Base-by-base conservation (phyloP, 768 basidiomycete species). In the Trametes maxima region DNA sequence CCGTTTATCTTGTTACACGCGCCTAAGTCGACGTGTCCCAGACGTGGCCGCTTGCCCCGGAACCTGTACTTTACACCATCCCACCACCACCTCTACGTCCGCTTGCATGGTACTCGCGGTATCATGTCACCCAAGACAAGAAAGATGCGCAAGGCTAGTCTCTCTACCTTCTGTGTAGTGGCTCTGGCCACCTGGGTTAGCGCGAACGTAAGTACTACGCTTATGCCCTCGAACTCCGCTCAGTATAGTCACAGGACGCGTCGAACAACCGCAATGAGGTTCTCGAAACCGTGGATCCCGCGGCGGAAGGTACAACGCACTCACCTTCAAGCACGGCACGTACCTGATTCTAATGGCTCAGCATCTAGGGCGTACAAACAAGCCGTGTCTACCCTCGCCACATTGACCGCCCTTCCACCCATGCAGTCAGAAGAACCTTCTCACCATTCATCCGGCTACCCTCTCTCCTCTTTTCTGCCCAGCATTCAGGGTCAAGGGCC, bases 401-500 rank as follows among this genome's bases (percentile, higher is more conserved):
- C 85, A 28, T 74, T 93, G 54, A 87, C 83, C n/a, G 77, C 85
- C 7, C 77, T 84, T 59, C 82, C 86, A 16, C 78, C 82, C 37
- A 77, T 80, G 43, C 80, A 84, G 57, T 78, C 82, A 21, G 82
- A 84, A 46, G 85, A 88, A 51, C 78, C 84, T 2, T 76, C 69
- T 5, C 75, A 81, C 21, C 75, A 80, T 14, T 78, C 77, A 11
- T 75, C 78, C 24, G 78, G 76, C 60, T 87, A 86, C 14, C 74
- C 90, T 37, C 73, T 92, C 17, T 85, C 86, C 2, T 81, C 84
- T 0, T 79, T 92, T 54, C 75, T 91, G 13, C 90, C 92, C 0
- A 89, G 81, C 66, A 74, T 84, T 21, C 90, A 92, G 70, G 89
- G 88, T 2, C 88, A 89, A 72, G 90, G 89, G 3, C 91, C 92